A percentile compares a stretch with the other conserved stretches of the same genome.
Conservation (phyloP, 208 protist genomes). For the Leishmania turanica region DNA sequence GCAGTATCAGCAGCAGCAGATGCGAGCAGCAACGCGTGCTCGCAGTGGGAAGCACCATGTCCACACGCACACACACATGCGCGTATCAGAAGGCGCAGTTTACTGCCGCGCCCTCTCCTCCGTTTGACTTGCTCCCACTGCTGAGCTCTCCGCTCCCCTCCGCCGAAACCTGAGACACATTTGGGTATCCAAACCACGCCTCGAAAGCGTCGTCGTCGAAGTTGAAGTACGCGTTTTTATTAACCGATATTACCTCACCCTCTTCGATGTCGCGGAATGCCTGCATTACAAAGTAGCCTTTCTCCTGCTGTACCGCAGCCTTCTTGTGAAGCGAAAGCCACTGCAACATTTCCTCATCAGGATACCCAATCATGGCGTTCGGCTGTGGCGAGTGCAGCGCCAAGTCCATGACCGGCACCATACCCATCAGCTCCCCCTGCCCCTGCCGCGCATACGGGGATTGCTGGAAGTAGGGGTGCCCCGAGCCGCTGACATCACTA, state of each 20-base stretch:
- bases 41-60: neutral
- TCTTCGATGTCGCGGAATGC: constrained; percentile 81
- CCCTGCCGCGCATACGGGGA: constrained; percentile 53
- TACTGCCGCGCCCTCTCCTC: neutral
- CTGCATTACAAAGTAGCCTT: constrained; percentile 89
- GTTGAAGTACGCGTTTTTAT: constrained; percentile 90
- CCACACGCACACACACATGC: neutral
- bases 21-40: neutral
- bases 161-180: constrained; percentile 53
- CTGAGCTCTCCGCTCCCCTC: constrained; percentile 13
- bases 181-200: constrained; percentile 87
- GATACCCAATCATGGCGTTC: constrained; percentile 85
- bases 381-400: constrained; percentile 78
- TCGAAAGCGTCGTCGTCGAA: constrained; percentile 89
- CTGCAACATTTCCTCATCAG: constrained; percentile 85
- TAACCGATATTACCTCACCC: constrained; percentile 74
- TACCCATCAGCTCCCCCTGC: constrained; percentile 73
- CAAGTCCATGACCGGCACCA: constrained; percentile 88
- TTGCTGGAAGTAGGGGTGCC: constrained; percentile 78
- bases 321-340: constrained; percentile 82
- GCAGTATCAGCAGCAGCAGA: constrained; percentile 1
- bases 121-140: neutral
- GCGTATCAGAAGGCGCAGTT: neutral
- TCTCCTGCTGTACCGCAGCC: constrained; percentile 46
- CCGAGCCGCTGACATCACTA: constrained; percentile 47